Base-by-base conservation (phyloP, 1,139 yeast species). In the Debaryomycetaceae sp. region DNA sequence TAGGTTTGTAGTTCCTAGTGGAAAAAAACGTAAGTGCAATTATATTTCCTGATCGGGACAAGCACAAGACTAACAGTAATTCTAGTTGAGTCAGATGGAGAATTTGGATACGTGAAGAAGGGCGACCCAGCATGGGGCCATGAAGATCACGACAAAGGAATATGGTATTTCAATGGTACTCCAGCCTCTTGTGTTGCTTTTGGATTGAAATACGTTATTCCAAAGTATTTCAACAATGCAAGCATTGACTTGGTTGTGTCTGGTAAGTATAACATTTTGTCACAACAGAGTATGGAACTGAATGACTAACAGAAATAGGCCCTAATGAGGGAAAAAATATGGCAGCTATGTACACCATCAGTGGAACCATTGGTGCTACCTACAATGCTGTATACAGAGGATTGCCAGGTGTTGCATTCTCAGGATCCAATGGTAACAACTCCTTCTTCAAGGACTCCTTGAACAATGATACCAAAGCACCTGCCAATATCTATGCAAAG, bases 131-230 rank as follows among this genome's bases (percentile, higher is more conserved):
- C 75, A 30, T 72, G 75, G 75, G 75, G 72, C 42, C 73, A 70
- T 44, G 78, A 72, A 53, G 59, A 50, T 14, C 53, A 61, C 43
- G 74, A 72, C 53, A 55, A 57, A 51, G 65, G 67, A 52, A 58
- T 72, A 50, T 72, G 77, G 77, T 72, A 72, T 56, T 69, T 70
- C 60, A 70, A 71, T 49, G 77, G 75, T 51, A 71, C 78, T 22
- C 77, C 78, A 36, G 71, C 73, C 17, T 58, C 73, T 16, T 59
- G 65, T 51, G 69, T 70, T 38, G 70, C 73, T 22, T 71, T 72
- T 45, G 75, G 65, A 31, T 57, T 71, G 49, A 61, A 61, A 41
- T 70, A 70, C 52, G 67, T 72, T 31, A 51, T 68, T 42, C 77
- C 78, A 38, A 58, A 52, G 36, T 56, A 58, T 57, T 70, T 68